A percentile compares a stretch with the other conserved stretches of the same genome.
These are phyloP conservation scores for Metarhizium album DNA, from an alignment of 2,329 filamentous ascomycete species.

Conservation along the genomic window DNA sequence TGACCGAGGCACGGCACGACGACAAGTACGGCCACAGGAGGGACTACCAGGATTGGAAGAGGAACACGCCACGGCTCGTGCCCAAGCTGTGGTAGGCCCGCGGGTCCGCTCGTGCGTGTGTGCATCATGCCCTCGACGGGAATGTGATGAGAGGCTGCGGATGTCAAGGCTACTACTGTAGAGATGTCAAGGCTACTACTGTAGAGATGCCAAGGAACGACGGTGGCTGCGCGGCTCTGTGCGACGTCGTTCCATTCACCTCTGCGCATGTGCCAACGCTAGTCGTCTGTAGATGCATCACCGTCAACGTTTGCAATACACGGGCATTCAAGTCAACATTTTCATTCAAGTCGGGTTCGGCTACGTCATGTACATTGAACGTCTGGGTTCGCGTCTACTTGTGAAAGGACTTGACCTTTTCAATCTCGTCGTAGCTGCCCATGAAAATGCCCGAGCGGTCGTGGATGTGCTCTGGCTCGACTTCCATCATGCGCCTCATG, in stretches of 20 bases:
- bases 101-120: no score
- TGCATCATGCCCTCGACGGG: no score
- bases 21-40: slow-evolving; percentile 49
- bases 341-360: no score
- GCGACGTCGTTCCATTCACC: no score
- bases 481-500: slow-evolving; percentile 82
- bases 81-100: slow-evolving; percentile 40
- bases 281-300: no score
- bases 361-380: background rate
- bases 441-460: slow-evolving; percentile 93
- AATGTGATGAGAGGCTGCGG: background rate
- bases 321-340: no score
- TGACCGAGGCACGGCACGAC: slow-evolving; percentile 62
- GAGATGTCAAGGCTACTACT: no score
- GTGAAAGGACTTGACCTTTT: slow-evolving; percentile 85
- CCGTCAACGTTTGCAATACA: no score
- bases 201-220: no score
- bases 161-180: background rate
- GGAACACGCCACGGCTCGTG: slow-evolving; percentile 52
- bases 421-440: slow-evolving; percentile 87
- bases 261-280: no score
- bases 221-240: no score
- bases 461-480: slow-evolving; percentile 86
- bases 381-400: slow-evolving; percentile 25
- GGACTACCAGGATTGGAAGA: slow-evolving; percentile 60